These are phyloP conservation scores for Globisporangium ultimum DNA, from an alignment of 352 stramenopile genomes.

Conservation along the genomic window DNA sequence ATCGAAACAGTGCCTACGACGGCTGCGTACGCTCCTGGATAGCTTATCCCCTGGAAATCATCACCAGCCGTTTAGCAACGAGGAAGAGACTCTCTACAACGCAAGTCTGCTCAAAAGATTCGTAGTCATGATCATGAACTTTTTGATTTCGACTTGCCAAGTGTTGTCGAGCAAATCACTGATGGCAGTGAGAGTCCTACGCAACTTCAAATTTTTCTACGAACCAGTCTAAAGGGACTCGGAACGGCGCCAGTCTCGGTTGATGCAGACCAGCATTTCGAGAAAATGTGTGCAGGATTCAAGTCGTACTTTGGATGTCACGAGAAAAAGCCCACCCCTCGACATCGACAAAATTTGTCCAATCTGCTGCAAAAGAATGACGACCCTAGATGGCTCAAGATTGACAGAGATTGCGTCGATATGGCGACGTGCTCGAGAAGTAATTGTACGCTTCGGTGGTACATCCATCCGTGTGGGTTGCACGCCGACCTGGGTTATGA, in stretches of 20 bases:
- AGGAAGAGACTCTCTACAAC: slow-evolving; percentile 1
- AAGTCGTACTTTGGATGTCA: neutral
- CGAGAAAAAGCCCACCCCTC: neutral
- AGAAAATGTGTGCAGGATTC: slow-evolving; percentile 1
- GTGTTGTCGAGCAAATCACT: neutral
- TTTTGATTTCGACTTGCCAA: slow-evolving; percentile 4
- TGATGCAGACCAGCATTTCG: neutral
- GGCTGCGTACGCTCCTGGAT: neutral
- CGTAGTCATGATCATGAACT: neutral
- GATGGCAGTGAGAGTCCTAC: slow-evolving; percentile 1
- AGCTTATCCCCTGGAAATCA: neutral
- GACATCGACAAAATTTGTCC: neutral
- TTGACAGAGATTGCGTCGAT: neutral
- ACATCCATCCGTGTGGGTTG: slow-evolving; percentile 11
- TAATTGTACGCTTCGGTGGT: slow-evolving; percentile 15
- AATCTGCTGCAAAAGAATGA: neutral
- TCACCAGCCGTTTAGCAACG: neutral
- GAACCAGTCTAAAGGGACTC: neutral
- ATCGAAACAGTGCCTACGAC: neutral
- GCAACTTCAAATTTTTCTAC: neutral
- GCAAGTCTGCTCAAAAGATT: neutral
- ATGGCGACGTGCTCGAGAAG: neutral
- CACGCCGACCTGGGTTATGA: slow-evolving; percentile 1
- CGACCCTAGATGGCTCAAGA: slow-evolving; percentile 5
- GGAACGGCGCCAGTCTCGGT: neutral